Conservation (phyloP, 495 filamentous ascomycete genomes). For the Pyrenopolyporus hunteri region DNA sequence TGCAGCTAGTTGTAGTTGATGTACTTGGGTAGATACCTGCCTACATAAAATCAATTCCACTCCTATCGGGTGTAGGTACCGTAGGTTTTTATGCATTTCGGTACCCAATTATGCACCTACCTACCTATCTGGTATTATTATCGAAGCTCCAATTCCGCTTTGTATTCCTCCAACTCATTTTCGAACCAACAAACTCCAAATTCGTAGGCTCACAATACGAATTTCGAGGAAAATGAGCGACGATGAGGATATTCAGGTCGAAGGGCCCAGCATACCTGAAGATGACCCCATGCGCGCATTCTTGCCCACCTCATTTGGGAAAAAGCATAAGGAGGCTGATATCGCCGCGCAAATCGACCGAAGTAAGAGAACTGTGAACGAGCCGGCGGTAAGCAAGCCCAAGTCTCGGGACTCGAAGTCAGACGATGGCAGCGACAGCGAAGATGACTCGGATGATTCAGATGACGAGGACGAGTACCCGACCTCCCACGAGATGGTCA, state of each 20-base stretch:
- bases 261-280: slow-evolving; percentile 53
- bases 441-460: slow-evolving; percentile 59
- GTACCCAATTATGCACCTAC: not conserved
- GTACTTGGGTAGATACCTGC: too few species aligned
- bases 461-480: slow-evolving; percentile 91
- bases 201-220: not conserved
- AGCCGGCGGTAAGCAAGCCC: slow-evolving; percentile 28
- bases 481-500: slow-evolving; percentile 86
- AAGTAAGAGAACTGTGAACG: slow-evolving; percentile 63
- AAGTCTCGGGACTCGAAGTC: slow-evolving; percentile 40
- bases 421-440: slow-evolving; percentile 56
- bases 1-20: slow-evolving; percentile 15
- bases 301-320: slow-evolving; percentile 85
- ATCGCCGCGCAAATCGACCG: slow-evolving; percentile 79
- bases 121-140: not conserved
- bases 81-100: too few species aligned
- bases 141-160: slow-evolving; percentile 11
- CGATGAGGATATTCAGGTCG: slow-evolving; percentile 66
- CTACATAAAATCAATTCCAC: slow-evolving; percentile 1
- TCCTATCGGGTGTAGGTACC: too few species aligned
- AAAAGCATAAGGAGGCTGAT: slow-evolving; percentile 73
- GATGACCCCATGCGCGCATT: slow-evolving; percentile 84
- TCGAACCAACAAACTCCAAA: slow-evolving; percentile 1
- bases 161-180: slow-evolving; percentile 13
- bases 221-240: slow-evolving; percentile 52